Evolutionary conservation across 2,329 filamentous ascomycete species (phyloP).

Genomic region (Aspergillus fumigatiaffinis): DNA sequence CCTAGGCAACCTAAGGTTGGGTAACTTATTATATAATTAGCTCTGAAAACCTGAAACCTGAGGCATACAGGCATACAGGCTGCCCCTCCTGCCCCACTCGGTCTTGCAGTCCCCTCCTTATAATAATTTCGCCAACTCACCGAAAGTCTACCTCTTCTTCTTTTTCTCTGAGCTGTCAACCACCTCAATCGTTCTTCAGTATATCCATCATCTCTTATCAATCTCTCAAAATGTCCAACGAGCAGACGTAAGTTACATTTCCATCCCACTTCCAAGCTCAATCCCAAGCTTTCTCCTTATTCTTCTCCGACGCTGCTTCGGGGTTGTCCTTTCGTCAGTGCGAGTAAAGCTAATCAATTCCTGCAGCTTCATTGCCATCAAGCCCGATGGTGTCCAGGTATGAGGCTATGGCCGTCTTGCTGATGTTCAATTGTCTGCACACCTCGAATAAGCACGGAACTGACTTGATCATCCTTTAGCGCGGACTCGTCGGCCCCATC

Average conservation of each 20-base stretch:
- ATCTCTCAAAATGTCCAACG: conserved; percentile 64
- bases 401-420: conserved; percentile 11
- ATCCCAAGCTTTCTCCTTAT: conserved; percentile 1
- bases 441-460: conserved; percentile 14
- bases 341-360: conserved; percentile 30
- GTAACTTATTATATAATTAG: neutral
- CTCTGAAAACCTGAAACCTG: too few relatives aligned
- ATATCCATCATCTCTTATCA: conserved; percentile 21
- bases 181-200: conserved; percentile 18
- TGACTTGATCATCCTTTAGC: conserved; percentile 52
- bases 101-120: conserved; percentile 6
- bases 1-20: neutral
- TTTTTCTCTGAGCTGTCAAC: conserved; percentile 15
- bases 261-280: conserved; percentile 6
- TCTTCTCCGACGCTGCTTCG: neutral
- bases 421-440: neutral
- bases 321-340: conserved; percentile 1
- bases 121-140: conserved; percentile 25
- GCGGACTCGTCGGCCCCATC: conserved; percentile 96
- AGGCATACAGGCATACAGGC: conserved; percentile 3
- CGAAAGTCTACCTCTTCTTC: conserved; percentile 15
- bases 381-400: conserved; percentile 99
- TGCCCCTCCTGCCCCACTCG: conserved; percentile 21
- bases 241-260: conserved; percentile 74
- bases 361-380: conserved; percentile 97